Base-by-base conservation (phyloP, 2,329 filamentous ascomycete genomes). In the Mycosphaerella sp. region DNA sequence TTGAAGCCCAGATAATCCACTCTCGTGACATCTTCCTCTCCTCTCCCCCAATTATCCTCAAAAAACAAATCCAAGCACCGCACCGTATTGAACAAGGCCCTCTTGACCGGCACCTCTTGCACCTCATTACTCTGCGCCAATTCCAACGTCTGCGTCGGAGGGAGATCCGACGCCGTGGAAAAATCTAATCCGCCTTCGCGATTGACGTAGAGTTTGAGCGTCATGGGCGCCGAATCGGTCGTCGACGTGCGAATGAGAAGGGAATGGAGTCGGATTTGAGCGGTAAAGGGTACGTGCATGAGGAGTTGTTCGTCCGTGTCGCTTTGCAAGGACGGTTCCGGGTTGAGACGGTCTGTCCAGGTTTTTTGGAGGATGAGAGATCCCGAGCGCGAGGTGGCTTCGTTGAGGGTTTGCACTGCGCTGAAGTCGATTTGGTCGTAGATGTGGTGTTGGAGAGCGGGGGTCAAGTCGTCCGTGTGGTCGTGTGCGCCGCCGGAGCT, bases 351-450 rank as follows among this genome's bases (percentile, higher is more conserved):
- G 72, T 97, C 85, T 5, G 81, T 80, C 91, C 91, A 98, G 53
- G 90, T 89, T 78, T 98, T 98, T 73, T 89, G 84, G 36, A 95
- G 82, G 31, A 97, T 80, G 1, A 80, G 81, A 62, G 81, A 80
- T 14, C 91, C 93, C 0, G 84, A 80, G 55, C 84, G 81, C 6
- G 82, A 74, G 11, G 73, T 70, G 9, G 82, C 77, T 73, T 97
- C 93, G 70, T 98, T 98, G 51, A 96, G 75, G 0, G 92, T 93
- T 38, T 78, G 82, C 59, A 98, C 84, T 29, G 84, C 80, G 72
- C 89, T 85, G 73, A 97, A 96, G 70, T 91, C 83, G 72, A 98
- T 90, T 69, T 95, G 87, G 60, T 88, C 83, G 76, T 96, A 97
- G 36, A 98, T 83, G 41, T 90, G 89, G 64, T 85, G 86, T 72